Base-by-base conservation (phyloP, 148 eudicot species). In the Silene conica region DNA sequence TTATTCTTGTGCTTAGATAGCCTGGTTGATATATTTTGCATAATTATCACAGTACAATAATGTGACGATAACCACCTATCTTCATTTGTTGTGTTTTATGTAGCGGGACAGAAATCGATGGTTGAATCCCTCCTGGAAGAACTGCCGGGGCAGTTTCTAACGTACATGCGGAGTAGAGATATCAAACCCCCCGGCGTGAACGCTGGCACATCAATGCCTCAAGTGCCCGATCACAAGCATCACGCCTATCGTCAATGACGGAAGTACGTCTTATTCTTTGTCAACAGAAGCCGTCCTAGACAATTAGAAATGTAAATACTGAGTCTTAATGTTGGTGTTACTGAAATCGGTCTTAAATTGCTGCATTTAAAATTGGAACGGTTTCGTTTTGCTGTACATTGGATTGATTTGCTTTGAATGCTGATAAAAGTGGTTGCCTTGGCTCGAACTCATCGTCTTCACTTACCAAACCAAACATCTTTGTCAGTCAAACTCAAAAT, bases 51-150 rank as follows among this genome's bases (percentile, higher is more conserved):
- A 1, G n/a, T 66, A 43, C 15, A 0, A 64, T 64, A 0, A 64
- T 64, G 23, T 41, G 52, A 66, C 7, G 15, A 5, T 66, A 23
- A 66, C 20, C 46, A n/a, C 48, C 52, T 9, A 31, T 31, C 9
- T 34, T 65, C 11, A 21, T 63, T 6, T 25, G 34, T 41, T 50
- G 19, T 48, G 10, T 46, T 5, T 54, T 71, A 9, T 81, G 82
- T 79, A 93, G 98, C 78, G 48, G 96, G 91, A 20, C 85, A 87
- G 31, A 84, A 86, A 34, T 81, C 98, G 1, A 82, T 90, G 66
- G 98, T 85, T 48, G 87, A 90, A 45, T 73, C 86, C 20, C 87
- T 90, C 15, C 74, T 93, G 71, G 98, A 90, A 87, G 98, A 93
- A 73, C 83, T 93, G 57, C 98, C 98, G 3, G 87, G 85, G 20